phyloP scores from a whole-genome alignment of 805 yeast genomes.

The Cyberlindnera sargentensis region DNA sequence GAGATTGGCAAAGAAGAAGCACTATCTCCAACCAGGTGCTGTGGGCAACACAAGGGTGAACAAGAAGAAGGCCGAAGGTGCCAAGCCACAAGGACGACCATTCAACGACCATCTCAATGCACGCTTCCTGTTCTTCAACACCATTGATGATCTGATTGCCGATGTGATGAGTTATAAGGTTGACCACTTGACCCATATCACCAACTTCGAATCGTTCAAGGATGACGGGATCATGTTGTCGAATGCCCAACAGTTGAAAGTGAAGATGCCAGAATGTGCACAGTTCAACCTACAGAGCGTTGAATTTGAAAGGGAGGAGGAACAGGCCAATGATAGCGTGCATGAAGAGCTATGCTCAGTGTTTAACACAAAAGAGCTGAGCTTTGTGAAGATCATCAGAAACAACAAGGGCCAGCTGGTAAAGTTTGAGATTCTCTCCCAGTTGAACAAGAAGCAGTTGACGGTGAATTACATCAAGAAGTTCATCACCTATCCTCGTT shows the following conservation, averaged over 20 bases:
- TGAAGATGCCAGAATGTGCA: constrained; percentile 7
- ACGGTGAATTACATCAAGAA: constrained; percentile 27
- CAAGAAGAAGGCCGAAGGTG: constrained; percentile 4
- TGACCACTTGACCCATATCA: constrained; percentile 8
- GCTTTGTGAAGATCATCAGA: constrained; percentile 33
- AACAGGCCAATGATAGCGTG: constrained; percentile 3
- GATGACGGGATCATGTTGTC: constrained; percentile 4
- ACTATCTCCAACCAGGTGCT: constrained; percentile 8
- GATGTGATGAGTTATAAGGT: constrained; percentile 14
- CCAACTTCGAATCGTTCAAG: constrained; percentile 8
- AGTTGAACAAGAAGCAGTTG: constrained; percentile 7
- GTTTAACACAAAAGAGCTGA: constrained; percentile 18
- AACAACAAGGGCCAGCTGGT: constrained; percentile 32
- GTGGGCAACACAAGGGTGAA: constrained; percentile 4
- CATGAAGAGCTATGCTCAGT: constrained; percentile 14
- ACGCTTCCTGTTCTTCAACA: constrained; percentile 19
- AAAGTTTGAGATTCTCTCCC: constrained; percentile 29
- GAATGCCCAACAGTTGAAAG: constrained; percentile 14
- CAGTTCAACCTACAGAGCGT: constrained; percentile 9
- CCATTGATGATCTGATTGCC: constrained; percentile 19
- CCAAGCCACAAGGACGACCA: constrained; percentile 24
- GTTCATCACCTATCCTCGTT: constrained; percentile 36
- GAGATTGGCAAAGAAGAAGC: constrained; percentile 23
- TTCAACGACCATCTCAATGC: constrained; percentile 22
- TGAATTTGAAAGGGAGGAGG: constrained; percentile 16